phyloP scores from a whole-genome alignment of 1,284 basidiomycete genomes.

The Tremellales sp. region DNA sequence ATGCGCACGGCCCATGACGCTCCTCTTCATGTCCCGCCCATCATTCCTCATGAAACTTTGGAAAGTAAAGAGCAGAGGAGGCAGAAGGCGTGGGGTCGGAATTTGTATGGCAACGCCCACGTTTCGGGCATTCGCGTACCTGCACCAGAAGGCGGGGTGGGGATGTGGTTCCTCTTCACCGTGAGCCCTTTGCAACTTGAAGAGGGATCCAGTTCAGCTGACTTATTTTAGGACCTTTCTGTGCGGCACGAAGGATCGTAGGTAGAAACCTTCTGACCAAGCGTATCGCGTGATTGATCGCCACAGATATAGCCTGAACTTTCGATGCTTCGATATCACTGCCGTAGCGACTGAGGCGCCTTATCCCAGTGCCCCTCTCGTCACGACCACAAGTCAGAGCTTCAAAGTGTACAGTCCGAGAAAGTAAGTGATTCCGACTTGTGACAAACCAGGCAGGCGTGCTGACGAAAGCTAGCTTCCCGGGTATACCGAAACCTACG shows the following conservation, averaged over 20 bases:
- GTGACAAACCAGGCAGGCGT: not conserved
- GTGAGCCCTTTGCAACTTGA: constrained; percentile 19
- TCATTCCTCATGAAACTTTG: not conserved
- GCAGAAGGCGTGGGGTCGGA: constrained; percentile 9
- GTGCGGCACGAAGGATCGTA: constrained; percentile 40
- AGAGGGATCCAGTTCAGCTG: not conserved
- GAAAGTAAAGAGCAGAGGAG: not conserved
- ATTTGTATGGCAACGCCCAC: constrained; percentile 39
- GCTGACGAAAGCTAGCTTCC: constrained; percentile 25
- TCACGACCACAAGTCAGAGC: constrained; percentile 20
- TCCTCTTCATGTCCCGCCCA: not conserved
- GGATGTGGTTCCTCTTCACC: constrained; percentile 44
- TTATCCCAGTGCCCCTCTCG: constrained; percentile 19
- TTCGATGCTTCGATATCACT: constrained; percentile 36
- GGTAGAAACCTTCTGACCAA: too few relatives aligned
- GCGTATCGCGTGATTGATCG: not conserved
- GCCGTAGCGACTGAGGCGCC: constrained; percentile 10
- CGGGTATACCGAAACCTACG: constrained; percentile 38
- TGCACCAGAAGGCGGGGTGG: constrained; percentile 30
- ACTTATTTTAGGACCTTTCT: constrained; percentile 30
- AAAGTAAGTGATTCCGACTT: constrained; percentile 14
- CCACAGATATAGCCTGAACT: constrained; percentile 31
- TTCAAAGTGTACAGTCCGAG: constrained; percentile 42
- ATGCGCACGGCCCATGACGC: not conserved
- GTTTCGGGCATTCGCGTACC: constrained; percentile 33